These are phyloP conservation scores for Ilex asprella DNA, from an alignment of 257 asterid species.

Conservation along the genomic window DNA sequence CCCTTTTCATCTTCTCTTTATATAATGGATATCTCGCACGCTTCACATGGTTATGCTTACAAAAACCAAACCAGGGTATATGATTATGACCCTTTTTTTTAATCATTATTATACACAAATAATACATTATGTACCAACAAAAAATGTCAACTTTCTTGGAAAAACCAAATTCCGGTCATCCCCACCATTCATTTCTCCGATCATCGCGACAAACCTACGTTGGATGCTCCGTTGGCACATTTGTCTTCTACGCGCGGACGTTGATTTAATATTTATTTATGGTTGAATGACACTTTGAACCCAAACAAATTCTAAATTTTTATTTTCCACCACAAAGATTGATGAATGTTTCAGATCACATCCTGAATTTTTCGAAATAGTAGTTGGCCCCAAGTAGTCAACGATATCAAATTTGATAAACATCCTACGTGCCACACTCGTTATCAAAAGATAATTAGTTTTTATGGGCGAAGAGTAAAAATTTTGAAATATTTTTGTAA, in stretches of 20 bases:
- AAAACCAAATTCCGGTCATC: constrained; percentile 12
- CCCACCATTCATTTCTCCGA: constrained; percentile 26
- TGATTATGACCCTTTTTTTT: background rate
- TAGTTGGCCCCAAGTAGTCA: too few relatives aligned
- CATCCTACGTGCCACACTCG: too few relatives aligned
- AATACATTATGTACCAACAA: background rate
- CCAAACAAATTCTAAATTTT: too few relatives aligned
- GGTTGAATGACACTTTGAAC: too few relatives aligned
- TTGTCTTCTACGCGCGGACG: constrained; percentile 19
- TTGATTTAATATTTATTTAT: constrained; percentile 2
- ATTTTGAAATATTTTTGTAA: too few relatives aligned
- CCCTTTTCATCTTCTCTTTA: background rate
- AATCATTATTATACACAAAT: background rate
- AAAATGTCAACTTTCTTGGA: constrained; percentile 3
- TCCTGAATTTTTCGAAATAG: too few relatives aligned
- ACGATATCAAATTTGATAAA: too few relatives aligned
- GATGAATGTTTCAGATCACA: too few relatives aligned
- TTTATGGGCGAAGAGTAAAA: too few relatives aligned
- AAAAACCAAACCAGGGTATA: background rate
- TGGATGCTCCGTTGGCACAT: constrained; percentile 19
- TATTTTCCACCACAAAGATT: too few relatives aligned
- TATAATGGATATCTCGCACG: background rate
- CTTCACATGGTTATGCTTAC: background rate
- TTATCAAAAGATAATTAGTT: too few relatives aligned
- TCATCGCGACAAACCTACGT: constrained; percentile 13